phyloP scores from a whole-genome alignment of 1,139 yeast genomes.

The Kurtzmaniella quercitrusa region DNA sequence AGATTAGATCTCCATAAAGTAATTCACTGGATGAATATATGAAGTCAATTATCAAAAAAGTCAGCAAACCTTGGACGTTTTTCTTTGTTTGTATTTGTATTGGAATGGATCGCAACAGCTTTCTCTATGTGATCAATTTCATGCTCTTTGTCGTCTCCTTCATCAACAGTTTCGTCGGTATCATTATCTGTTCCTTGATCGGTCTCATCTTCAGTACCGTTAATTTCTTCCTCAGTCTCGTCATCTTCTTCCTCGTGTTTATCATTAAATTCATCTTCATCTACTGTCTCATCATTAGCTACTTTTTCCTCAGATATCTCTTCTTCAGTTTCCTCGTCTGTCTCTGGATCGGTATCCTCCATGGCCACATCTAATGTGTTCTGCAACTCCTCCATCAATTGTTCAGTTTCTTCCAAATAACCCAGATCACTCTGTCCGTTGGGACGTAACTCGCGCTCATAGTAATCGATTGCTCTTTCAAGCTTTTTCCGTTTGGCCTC shows the following conservation, averaged over 20 bases:
- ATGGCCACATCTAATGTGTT: slow-evolving; percentile 29
- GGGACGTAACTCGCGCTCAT: slow-evolving; percentile 5
- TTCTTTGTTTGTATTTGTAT: neutral
- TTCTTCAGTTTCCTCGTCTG: neutral
- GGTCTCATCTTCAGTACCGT: slow-evolving; percentile 2
- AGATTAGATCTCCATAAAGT: neutral
- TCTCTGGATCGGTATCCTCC: slow-evolving; percentile 7
- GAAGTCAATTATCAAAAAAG: neutral
- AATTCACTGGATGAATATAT: neutral
- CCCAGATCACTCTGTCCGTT: slow-evolving; percentile 7
- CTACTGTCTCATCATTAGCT: neutral
- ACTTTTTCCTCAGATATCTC: neutral
- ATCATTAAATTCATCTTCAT: slow-evolving; percentile 8
- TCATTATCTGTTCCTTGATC: slow-evolving; percentile 5
- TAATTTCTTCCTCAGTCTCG: slow-evolving; percentile 7
- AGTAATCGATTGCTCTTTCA: slow-evolving; percentile 7
- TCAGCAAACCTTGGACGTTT: neutral
- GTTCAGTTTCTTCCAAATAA: slow-evolving; percentile 28
- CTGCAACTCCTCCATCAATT: slow-evolving; percentile 13
- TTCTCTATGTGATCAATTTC: neutral
- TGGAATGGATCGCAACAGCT: neutral
- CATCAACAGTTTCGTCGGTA: slow-evolving; percentile 8
- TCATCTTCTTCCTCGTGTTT: slow-evolving; percentile 12
- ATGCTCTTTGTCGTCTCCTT: neutral
- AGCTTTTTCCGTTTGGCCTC: slow-evolving; percentile 12